These are phyloP conservation scores for Backusella parvicylindrica DNA, from an alignment of 192 early-diverging fungal genomes.

Conservation along the genomic window DNA sequence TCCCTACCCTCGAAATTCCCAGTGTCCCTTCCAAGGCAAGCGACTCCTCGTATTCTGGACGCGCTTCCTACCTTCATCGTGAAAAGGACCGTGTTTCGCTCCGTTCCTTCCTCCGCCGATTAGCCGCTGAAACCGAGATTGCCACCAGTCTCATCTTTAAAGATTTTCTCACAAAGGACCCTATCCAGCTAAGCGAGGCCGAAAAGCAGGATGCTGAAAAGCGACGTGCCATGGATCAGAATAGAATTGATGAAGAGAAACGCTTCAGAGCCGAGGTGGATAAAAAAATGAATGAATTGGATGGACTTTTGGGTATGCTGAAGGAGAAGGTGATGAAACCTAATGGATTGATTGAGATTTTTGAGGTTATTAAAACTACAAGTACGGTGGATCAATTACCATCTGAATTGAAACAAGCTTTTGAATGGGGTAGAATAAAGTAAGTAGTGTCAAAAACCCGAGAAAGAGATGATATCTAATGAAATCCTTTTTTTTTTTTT, in stretches of 20 bases:
- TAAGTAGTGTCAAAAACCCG: constrained; percentile 20
- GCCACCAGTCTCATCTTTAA: constrained; percentile 30
- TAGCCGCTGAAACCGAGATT: constrained; percentile 32
- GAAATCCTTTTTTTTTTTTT: no score
- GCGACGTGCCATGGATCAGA: constrained; percentile 37
- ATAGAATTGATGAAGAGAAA: constrained; percentile 37
- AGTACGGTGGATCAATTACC: constrained; percentile 42
- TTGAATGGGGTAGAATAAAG: constrained; percentile 60
- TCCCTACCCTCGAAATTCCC: constrained; percentile 45
- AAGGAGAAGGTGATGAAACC: constrained; percentile 43
- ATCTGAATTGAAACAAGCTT: constrained; percentile 33
- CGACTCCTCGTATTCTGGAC: constrained; percentile 21
- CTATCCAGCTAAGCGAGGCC: constrained; percentile 32
- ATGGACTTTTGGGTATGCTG: constrained; percentile 42
- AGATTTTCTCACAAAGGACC: constrained; percentile 40
- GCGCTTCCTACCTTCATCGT: constrained; percentile 16
- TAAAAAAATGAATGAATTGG: constrained; percentile 41
- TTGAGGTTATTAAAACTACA: constrained; percentile 30
- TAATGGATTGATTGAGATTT: constrained; percentile 35
- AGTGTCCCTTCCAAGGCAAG: constrained; percentile 36
- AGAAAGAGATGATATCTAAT: no score
- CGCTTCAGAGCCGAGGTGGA: constrained; percentile 45
- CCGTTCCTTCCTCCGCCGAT: constrained; percentile 38
- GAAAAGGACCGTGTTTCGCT: constrained; percentile 52
- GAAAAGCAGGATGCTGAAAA: constrained; percentile 37